These are phyloP conservation scores for Rhizophlyctis rosea DNA, from an alignment of 192 early-diverging fungal species.

Conservation along the genomic window DNA sequence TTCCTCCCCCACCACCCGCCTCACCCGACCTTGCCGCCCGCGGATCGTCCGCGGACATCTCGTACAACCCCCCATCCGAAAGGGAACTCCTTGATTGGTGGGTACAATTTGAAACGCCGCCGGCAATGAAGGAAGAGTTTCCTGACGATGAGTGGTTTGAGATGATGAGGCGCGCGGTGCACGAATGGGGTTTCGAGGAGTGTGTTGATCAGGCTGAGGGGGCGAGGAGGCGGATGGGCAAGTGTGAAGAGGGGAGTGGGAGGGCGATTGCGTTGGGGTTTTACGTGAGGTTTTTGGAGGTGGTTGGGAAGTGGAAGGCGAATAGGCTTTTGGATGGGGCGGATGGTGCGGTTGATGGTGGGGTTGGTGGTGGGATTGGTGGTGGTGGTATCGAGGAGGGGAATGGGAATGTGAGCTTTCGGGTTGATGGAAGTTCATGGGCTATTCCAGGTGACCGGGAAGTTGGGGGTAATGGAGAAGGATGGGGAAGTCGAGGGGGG, in stretches of 20 bases:
- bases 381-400: too few species aligned
- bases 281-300: not conserved
- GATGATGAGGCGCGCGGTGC: not conserved
- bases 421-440: too few species aligned
- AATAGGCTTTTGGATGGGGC: not conserved
- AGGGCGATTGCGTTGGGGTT: not conserved
- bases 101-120: too few species aligned
- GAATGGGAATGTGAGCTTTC: too few species aligned
- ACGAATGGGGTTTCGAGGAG: not conserved
- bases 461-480: too few species aligned
- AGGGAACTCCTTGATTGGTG: not conserved
- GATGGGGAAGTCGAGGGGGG: not conserved
- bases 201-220: not conserved
- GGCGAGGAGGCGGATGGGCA: not conserved
- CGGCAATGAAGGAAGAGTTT: slow-evolving; percentile 1
- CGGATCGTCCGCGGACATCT: too few species aligned
- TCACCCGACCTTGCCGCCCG: too few species aligned
- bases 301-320: not conserved
- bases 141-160: not conserved
- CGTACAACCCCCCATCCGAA: not conserved
- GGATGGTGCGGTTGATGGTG: too few species aligned
- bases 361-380: too few species aligned
- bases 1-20: too few species aligned
- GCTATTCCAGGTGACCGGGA: too few species aligned
- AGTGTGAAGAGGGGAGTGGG: not conserved